A percentile compares a stretch with the other conserved stretches of the same genome.
Evolutionary conservation across 2,329 filamentous ascomycete genomes (phyloP).

Genomic region (Ceratocystis colombiana): DNA sequence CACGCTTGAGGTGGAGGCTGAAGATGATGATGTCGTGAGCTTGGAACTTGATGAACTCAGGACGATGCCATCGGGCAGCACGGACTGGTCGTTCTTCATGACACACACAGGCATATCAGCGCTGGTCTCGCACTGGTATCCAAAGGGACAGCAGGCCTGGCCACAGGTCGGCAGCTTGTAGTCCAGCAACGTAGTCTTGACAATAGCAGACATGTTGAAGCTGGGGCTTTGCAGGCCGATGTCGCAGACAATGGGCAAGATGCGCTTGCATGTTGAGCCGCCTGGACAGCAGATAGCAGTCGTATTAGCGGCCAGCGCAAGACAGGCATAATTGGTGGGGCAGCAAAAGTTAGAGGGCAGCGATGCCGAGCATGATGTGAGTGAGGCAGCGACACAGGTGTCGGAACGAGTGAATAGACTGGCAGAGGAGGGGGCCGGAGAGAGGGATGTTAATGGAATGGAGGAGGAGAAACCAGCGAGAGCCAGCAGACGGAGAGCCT

Average conservation of each 20-base stretch:
- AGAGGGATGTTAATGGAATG: constrained; percentile 35
- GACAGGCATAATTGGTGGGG: constrained; percentile 43
- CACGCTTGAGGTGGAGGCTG: constrained; percentile 26
- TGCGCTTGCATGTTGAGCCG: constrained; percentile 47
- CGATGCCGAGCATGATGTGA: constrained; percentile 44
- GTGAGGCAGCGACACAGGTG: constrained; percentile 34
- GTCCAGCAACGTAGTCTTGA: constrained; percentile 57
- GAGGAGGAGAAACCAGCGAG: constrained; percentile 31
- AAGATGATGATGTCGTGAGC: constrained; percentile 22
- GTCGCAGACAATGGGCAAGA: constrained; percentile 57
- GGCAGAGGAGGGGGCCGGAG: constrained; percentile 28
- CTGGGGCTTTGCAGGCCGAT: constrained; percentile 50
- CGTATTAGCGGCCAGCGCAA: constrained; percentile 51
- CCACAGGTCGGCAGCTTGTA: constrained; percentile 50
- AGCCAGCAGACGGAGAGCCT: constrained; percentile 35
- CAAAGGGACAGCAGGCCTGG: constrained; percentile 57
- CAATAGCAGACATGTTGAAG: constrained; percentile 44
- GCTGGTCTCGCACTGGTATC: constrained; percentile 48
- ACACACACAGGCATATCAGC: constrained; percentile 37
- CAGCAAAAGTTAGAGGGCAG: constrained; percentile 62
- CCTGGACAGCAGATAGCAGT: constrained; percentile 62
- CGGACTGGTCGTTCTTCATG: constrained; percentile 42
- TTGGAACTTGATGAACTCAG: constrained; percentile 26
- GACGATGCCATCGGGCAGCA: constrained; percentile 31
- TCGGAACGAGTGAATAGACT: constrained; percentile 35